Evolutionary conservation across 352 stramenopile genomes (phyloP).

Genomic region (Achlya hypogyna): DNA sequence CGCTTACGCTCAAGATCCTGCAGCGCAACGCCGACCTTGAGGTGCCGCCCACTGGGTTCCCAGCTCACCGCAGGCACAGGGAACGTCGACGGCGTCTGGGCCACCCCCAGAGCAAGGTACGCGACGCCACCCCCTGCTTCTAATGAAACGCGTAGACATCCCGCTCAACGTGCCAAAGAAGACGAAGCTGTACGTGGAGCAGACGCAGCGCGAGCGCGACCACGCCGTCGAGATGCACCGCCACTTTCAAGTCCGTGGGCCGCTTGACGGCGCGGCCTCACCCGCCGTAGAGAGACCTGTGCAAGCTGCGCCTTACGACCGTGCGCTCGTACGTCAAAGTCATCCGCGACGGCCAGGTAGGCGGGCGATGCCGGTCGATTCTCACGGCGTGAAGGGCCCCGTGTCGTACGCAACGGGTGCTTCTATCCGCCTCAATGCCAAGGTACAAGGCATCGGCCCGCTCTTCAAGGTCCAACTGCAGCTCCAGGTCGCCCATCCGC

Average conservation of each 20-base stretch:
- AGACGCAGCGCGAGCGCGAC: slow-evolving; percentile 85
- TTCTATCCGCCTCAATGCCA: slow-evolving; percentile 69
- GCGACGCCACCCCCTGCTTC: neutral
- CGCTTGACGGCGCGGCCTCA: neutral
- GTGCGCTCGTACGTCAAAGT: slow-evolving; percentile 86
- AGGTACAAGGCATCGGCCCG: slow-evolving; percentile 72
- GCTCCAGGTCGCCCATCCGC: slow-evolving; percentile 35
- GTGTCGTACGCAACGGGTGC: slow-evolving; percentile 62
- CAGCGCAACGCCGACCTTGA: slow-evolving; percentile 78
- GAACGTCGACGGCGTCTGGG: slow-evolving; percentile 56
- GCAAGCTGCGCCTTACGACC: slow-evolving; percentile 79
- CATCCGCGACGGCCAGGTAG: slow-evolving; percentile 79
- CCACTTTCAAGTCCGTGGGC: slow-evolving; percentile 57
- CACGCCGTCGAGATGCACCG: slow-evolving; percentile 87
- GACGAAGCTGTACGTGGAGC: slow-evolving; percentile 90
- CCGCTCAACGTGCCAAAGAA: slow-evolving; percentile 90
- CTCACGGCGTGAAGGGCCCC: slow-evolving; percentile 31
- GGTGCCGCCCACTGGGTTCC: neutral
- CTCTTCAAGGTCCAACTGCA: slow-evolving; percentile 78
- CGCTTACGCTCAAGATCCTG: slow-evolving; percentile 82
- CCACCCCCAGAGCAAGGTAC: slow-evolving; percentile 71
- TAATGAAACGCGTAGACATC: slow-evolving; percentile 42
- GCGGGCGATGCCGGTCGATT: neutral
- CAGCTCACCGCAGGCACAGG: slow-evolving; percentile 10
- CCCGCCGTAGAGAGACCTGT: slow-evolving; percentile 50